Evolutionary conservation across 495 filamentous ascomycete species (phyloP).

Genomic region (Acidomyces sp.): DNA sequence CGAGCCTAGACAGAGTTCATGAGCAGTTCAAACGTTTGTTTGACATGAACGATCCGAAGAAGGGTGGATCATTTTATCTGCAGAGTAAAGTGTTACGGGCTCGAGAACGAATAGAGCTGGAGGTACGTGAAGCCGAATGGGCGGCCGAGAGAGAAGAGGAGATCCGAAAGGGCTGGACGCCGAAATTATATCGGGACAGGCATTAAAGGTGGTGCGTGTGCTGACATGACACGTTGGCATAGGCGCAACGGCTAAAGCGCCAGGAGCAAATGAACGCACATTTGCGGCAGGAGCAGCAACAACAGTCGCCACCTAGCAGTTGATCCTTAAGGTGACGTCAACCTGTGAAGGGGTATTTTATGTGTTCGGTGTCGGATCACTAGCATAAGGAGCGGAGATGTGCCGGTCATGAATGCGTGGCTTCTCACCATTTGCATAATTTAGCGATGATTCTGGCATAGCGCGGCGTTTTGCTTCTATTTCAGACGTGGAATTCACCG

Average conservation of each 20-base stretch:
- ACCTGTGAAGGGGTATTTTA: no score
- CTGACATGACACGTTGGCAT: slow-evolving; percentile 3
- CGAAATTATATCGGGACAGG: slow-evolving; percentile 86
- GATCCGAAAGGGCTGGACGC: slow-evolving; percentile 74
- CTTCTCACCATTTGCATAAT: neutral
- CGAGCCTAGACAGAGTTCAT: slow-evolving; percentile 62
- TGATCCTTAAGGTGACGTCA: neutral
- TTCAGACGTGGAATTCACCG: neutral
- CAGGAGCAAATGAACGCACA: neutral
- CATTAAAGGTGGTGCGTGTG: slow-evolving; percentile 24
- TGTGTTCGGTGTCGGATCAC: no score
- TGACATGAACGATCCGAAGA: slow-evolving; percentile 82
- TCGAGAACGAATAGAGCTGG: slow-evolving; percentile 80
- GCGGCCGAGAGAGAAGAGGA: slow-evolving; percentile 48
- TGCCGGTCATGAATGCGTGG: no score
- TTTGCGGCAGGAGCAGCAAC: neutral
- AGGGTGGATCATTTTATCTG: slow-evolving; percentile 93
- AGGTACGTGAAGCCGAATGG: slow-evolving; percentile 44
- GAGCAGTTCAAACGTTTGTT: slow-evolving; percentile 89
- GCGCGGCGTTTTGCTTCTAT: slow-evolving; percentile 7
- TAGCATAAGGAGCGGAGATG: no score
- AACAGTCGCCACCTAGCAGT: slow-evolving; percentile 8
- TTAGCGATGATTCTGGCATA: slow-evolving; percentile 1
- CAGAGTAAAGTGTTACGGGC: slow-evolving; percentile 93
- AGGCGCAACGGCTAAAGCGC: slow-evolving; percentile 16